Base-by-base conservation (phyloP, 441 rosid species). In the Populus tomentosa region DNA sequence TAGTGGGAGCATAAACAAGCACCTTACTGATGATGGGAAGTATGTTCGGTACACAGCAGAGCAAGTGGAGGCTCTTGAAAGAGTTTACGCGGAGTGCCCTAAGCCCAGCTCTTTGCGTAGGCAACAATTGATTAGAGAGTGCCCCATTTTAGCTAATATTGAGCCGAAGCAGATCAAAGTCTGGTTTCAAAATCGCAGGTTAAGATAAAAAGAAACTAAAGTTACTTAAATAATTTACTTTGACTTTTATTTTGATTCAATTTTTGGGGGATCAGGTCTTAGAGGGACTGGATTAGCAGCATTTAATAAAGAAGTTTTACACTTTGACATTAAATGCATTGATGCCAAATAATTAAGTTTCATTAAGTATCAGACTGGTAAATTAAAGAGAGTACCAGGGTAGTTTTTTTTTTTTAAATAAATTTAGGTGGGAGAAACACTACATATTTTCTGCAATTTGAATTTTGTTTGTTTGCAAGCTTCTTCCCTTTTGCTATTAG, bases 101-200 rank as follows among this genome's bases (percentile, higher is more conserved):
- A 97, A 97, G 78, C 98, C 99, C 3, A 97, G 97, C 81, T 97
- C 98, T 0, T 81, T 94, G 75, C 85, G 98, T 6, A 85, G 99
- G 79, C 98, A 94, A 70, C 99, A 97, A 81, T 75, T 97, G 86
- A 92, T 97, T 76, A 89, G 98, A 76, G 99, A 97, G 75, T 97
- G 97, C 81, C 92, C 98, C 82, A 91, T 93, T 88, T 84, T 97
- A 76, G 78, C 94, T 74, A 88, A 97, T 85, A 90, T 97, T 46
- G 99, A 97, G 85, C 97, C 99, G 28, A 94, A 94, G 83, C 98
- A 97, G 92, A 97, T 97, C 92, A 97, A 97, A 87, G 98, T 97
- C 80, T 97, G 99, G 99, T 92, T 92, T 75, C 97, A 92, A 78
- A 97, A 97, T 71, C 96, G 99, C 79, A 93, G 99, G 98, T 89